Percentiles rank a stretch among this genome's conserved stretches.
phyloP scores from a whole-genome alignment of 768 basidiomycete genomes.

The Suillus sp. region DNA sequence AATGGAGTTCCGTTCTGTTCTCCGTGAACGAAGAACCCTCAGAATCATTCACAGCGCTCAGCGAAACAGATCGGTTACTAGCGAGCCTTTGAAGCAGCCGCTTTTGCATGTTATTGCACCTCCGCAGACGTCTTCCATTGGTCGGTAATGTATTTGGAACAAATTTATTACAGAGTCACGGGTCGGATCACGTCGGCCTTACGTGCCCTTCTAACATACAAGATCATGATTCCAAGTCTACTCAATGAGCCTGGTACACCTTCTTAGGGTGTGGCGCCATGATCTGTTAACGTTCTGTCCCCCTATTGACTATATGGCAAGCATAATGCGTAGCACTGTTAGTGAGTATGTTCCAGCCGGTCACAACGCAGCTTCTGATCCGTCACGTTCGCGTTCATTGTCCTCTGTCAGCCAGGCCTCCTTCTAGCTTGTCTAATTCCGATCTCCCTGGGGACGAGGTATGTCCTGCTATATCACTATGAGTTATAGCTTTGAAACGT shows the following conservation, averaged over 20 bases:
- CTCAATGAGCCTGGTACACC: neutral
- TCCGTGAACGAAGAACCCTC: neutral
- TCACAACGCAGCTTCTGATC: neutral
- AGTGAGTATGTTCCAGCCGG: neutral
- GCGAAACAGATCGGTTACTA: neutral
- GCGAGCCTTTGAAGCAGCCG: neutral
- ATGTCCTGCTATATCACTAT: neutral
- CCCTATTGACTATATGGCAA: neutral
- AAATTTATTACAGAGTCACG: neutral
- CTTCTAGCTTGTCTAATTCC: neutral
- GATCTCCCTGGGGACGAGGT: no score
- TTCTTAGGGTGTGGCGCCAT: neutral
- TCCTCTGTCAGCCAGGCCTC: neutral
- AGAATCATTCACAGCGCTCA: neutral
- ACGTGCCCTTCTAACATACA: neutral
- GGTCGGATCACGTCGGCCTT: constrained; percentile 1
- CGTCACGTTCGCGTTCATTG: neutral
- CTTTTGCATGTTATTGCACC: neutral
- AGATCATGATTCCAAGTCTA: neutral
- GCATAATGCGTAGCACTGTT: neutral
- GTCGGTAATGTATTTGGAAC: neutral
- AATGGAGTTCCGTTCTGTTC: neutral
- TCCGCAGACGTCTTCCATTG: neutral
- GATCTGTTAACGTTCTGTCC: neutral
- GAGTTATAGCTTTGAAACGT: neutral